phyloP scores from a whole-genome alignment of 1,284 basidiomycete genomes.

The Rhodotorula sp. region DNA sequence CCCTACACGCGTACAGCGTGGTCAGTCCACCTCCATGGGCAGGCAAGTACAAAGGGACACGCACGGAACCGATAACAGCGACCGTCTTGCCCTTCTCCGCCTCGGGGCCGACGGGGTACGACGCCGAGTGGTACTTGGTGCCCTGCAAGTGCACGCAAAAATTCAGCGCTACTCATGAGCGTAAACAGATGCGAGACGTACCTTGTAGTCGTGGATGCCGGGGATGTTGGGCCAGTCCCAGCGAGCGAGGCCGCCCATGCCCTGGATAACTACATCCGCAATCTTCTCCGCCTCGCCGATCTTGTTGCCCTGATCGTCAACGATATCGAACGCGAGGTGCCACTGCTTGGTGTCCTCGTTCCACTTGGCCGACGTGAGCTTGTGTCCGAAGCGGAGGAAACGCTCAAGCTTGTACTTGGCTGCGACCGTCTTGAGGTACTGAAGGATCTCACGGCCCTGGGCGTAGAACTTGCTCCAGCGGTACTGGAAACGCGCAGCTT shows the following conservation, averaged over 20 bases:
- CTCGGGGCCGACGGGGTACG: constrained; percentile 55
- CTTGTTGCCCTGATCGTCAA: constrained; percentile 47
- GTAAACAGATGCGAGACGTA: constrained; percentile 39
- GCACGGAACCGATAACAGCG: constrained; percentile 59
- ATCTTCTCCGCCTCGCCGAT: constrained; percentile 56
- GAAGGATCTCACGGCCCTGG: constrained; percentile 61
- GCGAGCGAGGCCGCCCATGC: constrained; percentile 58
- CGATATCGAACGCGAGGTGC: constrained; percentile 57
- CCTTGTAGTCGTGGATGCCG: constrained; percentile 60
- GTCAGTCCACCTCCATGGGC: constrained; percentile 32
- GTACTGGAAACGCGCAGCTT: constrained; percentile 37
- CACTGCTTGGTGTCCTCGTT: constrained; percentile 60
- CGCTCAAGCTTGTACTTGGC: constrained; percentile 62
- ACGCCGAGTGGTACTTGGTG: constrained; percentile 32
- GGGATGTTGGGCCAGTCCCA: constrained; percentile 65
- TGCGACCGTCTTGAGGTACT: constrained; percentile 60
- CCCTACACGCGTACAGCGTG: constrained; percentile 48
- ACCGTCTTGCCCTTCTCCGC: constrained; percentile 62
- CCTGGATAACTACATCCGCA: constrained; percentile 61
- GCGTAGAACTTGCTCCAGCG: constrained; percentile 66
- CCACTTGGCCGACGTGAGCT: constrained; percentile 59
- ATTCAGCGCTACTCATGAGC: neutral
- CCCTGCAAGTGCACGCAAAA: constrained; percentile 12
- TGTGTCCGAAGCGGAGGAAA: constrained; percentile 56
- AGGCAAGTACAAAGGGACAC: neutral